A percentile compares a stretch with the other conserved stretches of the same genome.
Conservation (phyloP, 73 alveolate genomes). For the Paramecium octaurelia region DNA sequence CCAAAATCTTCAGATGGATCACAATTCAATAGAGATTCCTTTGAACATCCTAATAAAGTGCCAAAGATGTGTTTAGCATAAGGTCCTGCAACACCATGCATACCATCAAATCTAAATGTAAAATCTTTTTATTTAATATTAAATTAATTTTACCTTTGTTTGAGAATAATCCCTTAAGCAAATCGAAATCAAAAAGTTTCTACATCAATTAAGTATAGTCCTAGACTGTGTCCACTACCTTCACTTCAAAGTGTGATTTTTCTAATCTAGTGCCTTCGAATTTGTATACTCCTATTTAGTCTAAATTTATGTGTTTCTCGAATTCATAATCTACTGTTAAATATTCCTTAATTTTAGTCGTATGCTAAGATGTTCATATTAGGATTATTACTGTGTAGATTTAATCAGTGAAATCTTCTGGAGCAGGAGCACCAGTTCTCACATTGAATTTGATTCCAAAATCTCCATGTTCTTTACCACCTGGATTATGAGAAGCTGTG, state of each 20-base stretch:
- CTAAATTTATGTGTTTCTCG: conserved; percentile 69
- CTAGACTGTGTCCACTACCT: conserved; percentile 83
- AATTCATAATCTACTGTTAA: conserved; percentile 70
- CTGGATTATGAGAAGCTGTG: conserved; percentile 99
- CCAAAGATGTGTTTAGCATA: conserved; percentile 90
- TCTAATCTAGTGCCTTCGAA: conserved; percentile 30
- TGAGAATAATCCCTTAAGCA: conserved; percentile 76
- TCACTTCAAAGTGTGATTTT: conserved; percentile 65
- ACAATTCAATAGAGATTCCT: conserved; percentile 73
- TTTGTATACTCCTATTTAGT: conserved; percentile 23
- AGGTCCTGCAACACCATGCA: conserved; percentile 98
- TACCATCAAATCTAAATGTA: conserved; percentile 90
- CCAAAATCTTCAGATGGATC: conserved; percentile 95
- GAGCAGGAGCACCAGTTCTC: conserved; percentile 98
- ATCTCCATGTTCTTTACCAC: conserved; percentile 93
- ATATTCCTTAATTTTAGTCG: conserved; percentile 71
- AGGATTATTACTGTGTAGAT: conserved; percentile 75
- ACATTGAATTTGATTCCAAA: conserved; percentile 97
- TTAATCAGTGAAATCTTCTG: conserved; percentile 87
- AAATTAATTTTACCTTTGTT: conserved; percentile 61
- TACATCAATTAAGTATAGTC: conserved; percentile 88
- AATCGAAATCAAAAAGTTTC: conserved; percentile 90
- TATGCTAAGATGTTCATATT: conserved; percentile 53
- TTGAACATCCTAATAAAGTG: conserved; percentile 83
- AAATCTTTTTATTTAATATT: conserved; percentile 71